Evolutionary conservation across 2,329 filamentous ascomycete genomes (phyloP).

Genomic region (Aureobasidium sp.): DNA sequence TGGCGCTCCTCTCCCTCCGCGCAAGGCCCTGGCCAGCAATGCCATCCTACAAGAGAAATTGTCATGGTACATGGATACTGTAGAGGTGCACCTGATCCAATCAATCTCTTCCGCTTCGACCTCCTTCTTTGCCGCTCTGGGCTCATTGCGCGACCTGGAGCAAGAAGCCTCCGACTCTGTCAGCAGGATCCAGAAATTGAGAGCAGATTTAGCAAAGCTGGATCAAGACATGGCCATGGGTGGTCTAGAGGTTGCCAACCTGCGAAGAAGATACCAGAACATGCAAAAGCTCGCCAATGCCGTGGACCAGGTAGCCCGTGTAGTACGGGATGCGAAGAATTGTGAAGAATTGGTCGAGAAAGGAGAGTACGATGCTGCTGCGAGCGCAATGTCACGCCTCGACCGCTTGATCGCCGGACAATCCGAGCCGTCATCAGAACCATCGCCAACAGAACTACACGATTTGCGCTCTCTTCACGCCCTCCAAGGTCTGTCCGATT

Average conservation of each 20-base stretch:
- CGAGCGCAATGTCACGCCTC: slow-evolving; percentile 67
- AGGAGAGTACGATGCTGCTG: slow-evolving; percentile 73
- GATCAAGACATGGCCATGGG: slow-evolving; percentile 81
- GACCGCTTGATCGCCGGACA: slow-evolving; percentile 76
- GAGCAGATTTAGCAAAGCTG: slow-evolving; percentile 69
- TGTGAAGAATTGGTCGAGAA: slow-evolving; percentile 77
- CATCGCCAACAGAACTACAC: slow-evolving; percentile 32
- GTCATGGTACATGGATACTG: slow-evolving; percentile 99
- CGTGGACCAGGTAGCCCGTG: slow-evolving; percentile 70
- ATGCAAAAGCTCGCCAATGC: slow-evolving; percentile 72
- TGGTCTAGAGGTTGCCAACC: slow-evolving; percentile 76
- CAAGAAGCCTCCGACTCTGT: slow-evolving; percentile 89
- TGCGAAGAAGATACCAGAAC: slow-evolving; percentile 76
- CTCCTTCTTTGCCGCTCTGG: slow-evolving; percentile 91
- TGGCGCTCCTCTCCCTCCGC: slow-evolving; percentile 46
- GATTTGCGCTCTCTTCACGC: slow-evolving; percentile 73
- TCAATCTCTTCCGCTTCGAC: slow-evolving; percentile 94
- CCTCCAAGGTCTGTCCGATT: slow-evolving; percentile 68
- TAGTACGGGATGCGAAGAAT: slow-evolving; percentile 64
- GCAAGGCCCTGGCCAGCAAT: slow-evolving; percentile 89
- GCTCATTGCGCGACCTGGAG: slow-evolving; percentile 83
- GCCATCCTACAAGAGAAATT: slow-evolving; percentile 96
- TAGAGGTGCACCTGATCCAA: slow-evolving; percentile 92
- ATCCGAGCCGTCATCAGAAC: slow-evolving; percentile 32
- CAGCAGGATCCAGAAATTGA: slow-evolving; percentile 68